A percentile compares a stretch with the other conserved stretches of the same genome.
phyloP scores from a whole-genome alignment of 495 filamentous ascomycete genomes.

The Xylaria cubensis region DNA sequence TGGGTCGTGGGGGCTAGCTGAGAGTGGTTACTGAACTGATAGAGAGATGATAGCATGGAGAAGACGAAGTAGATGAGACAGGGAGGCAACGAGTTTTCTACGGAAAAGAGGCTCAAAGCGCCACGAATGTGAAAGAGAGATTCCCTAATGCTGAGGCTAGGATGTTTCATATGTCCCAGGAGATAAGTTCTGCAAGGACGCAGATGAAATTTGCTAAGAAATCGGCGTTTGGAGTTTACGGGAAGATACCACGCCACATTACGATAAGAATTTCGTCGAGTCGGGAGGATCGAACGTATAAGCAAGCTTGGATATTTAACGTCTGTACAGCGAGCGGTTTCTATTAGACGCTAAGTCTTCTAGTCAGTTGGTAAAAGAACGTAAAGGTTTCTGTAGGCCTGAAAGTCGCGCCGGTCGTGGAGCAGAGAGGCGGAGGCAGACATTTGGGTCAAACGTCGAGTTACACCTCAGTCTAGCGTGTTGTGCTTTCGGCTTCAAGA shows the following conservation, averaged over 20 bases:
- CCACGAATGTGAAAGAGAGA: not conserved
- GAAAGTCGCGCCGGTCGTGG: not conserved
- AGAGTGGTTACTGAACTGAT: not conserved
- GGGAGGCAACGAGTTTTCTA: not conserved
- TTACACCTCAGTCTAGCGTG: not conserved
- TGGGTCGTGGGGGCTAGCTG: slow-evolving; percentile 74
- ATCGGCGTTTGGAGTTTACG: not conserved
- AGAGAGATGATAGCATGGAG: not conserved
- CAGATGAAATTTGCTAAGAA: not conserved
- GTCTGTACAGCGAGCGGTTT: no score
- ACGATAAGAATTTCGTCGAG: not conserved
- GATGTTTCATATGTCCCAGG: not conserved
- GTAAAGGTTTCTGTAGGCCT: no score
- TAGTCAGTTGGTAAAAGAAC: no score
- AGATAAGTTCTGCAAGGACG: not conserved
- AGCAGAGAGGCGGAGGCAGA: not conserved
- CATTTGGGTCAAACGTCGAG: not conserved
- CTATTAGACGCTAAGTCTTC: no score
- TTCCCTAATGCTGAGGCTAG: not conserved
- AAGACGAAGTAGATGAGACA: not conserved
- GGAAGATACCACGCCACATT: slow-evolving; percentile 10
- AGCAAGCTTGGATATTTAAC: not conserved
- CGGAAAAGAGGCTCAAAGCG: not conserved
- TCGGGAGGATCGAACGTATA: not conserved
- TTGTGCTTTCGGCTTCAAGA: not conserved